Evolutionary conservation across 306 rosid genomes (phyloP).

Genomic region (Bauhinia variegata): DNA sequence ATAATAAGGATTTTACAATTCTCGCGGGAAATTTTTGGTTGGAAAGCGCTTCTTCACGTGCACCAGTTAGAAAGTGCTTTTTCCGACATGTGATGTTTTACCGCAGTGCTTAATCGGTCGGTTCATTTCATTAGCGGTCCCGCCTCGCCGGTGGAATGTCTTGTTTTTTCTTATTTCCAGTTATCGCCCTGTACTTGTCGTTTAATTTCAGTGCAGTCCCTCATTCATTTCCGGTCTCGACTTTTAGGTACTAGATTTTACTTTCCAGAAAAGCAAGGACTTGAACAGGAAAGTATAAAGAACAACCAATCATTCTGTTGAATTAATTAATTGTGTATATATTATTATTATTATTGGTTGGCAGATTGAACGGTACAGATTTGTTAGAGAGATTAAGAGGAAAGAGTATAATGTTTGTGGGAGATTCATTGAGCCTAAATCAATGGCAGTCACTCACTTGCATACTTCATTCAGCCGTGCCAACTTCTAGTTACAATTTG

Average conservation of each 20-base stretch:
- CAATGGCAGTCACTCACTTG: conserved; percentile 95
- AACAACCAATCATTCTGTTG: no score
- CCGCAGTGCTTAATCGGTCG: no score
- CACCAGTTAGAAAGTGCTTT: conserved; percentile 10
- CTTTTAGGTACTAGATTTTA: no score
- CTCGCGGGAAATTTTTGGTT: background rate
- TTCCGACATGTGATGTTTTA: background rate
- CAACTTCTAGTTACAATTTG: conserved; percentile 53
- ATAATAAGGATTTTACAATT: background rate
- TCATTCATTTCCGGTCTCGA: no score
- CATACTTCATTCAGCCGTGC: conserved; percentile 68
- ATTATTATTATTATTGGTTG: no score
- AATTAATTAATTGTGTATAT: no score
- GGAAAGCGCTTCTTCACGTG: conserved; percentile 29
- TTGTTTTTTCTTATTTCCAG: background rate
- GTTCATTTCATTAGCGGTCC: no score
- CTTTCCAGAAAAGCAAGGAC: no score
- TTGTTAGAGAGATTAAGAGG: conserved; percentile 68
- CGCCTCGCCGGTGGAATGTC: no score
- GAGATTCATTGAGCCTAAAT: conserved; percentile 84
- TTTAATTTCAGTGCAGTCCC: conserved; percentile 7
- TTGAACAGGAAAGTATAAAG: no score
- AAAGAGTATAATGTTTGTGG: conserved; percentile 86
- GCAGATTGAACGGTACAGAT: conserved; percentile 66
- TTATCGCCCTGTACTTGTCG: background rate